Evolutionary conservation across 768 basidiomycete genomes (phyloP).

Genomic region (Russula compacta): DNA sequence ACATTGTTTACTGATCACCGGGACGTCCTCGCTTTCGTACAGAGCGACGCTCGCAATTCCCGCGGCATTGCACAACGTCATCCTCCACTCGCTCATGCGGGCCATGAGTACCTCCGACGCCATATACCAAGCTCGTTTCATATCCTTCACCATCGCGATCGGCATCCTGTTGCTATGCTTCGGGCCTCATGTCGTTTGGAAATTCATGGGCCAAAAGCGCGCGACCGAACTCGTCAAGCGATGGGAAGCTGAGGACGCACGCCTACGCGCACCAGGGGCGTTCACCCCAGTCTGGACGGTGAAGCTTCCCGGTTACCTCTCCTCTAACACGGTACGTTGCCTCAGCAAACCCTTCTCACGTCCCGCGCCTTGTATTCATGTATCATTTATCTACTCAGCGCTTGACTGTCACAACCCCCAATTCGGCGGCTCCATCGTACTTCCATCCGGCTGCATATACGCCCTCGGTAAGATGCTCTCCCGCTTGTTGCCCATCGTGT

Average conservation of each 20-base stretch:
- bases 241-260: conserved; percentile 36
- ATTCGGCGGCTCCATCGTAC: conserved; percentile 24
- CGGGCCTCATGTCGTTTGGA: conserved; percentile 39
- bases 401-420: conserved; percentile 33
- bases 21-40: not conserved
- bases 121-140: conserved; percentile 30
- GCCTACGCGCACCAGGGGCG: conserved; percentile 21
- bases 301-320: conserved; percentile 33
- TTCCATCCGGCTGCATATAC: conserved; percentile 37
- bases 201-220: conserved; percentile 32
- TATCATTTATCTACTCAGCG: conserved; percentile 25
- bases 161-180: conserved; percentile 33
- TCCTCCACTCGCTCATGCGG: conserved; percentile 24
- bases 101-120: not conserved
- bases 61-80: conserved; percentile 30
- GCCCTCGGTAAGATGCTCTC: conserved; percentile 32
- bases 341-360: not conserved
- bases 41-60: conserved; percentile 37
- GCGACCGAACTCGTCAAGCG: conserved; percentile 30
- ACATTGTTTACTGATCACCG: not conserved
- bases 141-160: conserved; percentile 31
- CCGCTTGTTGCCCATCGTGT: not conserved
- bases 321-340: conserved; percentile 29
- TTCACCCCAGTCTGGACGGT: conserved; percentile 35
- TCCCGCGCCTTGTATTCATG: not conserved